Conservation (phyloP, 352 stramenopile genomes). For the Saprolegnia diclina region DNA sequence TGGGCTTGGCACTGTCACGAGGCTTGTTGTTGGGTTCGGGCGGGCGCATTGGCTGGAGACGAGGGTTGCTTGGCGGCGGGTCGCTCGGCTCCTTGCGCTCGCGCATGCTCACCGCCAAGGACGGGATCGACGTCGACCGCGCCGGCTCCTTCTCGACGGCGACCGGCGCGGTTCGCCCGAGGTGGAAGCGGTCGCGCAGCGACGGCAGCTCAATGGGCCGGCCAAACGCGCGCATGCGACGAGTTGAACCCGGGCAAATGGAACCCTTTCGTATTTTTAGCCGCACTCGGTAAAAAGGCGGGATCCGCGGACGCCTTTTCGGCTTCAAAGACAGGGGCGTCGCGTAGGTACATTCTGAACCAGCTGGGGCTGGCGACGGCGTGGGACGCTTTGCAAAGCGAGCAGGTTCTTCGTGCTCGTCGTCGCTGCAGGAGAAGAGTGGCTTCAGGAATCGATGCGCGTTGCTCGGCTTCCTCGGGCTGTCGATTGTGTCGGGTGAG, state of each 20-base stretch:
- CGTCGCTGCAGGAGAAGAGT: too few relatives aligned
- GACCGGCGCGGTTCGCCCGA: neutral
- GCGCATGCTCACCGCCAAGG: neutral
- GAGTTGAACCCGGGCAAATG: neutral
- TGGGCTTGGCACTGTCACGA: too few relatives aligned
- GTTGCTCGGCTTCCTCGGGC: too few relatives aligned
- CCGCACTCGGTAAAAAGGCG: neutral
- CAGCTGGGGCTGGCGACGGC: neutral
- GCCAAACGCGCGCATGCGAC: conserved; percentile 1
- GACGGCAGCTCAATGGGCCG: conserved; percentile 10
- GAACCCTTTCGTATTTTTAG: neutral
- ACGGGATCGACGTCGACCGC: neutral
- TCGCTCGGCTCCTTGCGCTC: neutral
- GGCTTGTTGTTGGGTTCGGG: too few relatives aligned
- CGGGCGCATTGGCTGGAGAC: too few relatives aligned
- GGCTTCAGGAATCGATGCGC: too few relatives aligned
- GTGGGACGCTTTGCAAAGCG: neutral
- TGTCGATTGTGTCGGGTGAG: too few relatives aligned
- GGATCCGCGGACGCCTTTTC: neutral
- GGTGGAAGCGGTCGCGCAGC: conserved; percentile 3
- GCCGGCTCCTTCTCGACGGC: neutral
- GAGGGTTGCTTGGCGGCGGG: neutral
- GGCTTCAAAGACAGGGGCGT: neutral
- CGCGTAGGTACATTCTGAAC: neutral
- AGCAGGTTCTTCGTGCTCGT: too few relatives aligned